Conservation (phyloP, 2,329 filamentous ascomycete genomes). For the Pseudogymnoascus sp. region DNA sequence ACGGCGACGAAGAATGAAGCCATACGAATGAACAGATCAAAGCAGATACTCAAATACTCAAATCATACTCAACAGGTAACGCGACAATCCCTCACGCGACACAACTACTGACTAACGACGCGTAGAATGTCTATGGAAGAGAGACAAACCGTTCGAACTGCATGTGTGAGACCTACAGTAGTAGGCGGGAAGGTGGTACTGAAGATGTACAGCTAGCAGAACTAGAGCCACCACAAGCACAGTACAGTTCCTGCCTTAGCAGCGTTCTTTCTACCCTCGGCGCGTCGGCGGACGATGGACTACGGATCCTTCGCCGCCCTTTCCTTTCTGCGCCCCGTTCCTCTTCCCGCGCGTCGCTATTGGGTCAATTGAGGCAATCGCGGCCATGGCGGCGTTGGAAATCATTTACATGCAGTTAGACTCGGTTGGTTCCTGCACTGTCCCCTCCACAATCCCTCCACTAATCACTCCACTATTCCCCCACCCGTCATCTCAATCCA, state of each 20-base stretch:
- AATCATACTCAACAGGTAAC: background rate
- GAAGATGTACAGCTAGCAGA: background rate
- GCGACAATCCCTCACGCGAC: background rate
- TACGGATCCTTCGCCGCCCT: background rate
- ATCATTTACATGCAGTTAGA: background rate
- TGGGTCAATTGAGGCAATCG: background rate
- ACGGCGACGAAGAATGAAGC: background rate
- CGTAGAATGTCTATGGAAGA: background rate
- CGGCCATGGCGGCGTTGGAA: background rate
- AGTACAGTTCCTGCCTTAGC: background rate
- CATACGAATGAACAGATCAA: background rate
- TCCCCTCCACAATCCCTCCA: background rate
- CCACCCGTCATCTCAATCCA: background rate
- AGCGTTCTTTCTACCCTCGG: background rate
- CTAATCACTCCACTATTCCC: background rate
- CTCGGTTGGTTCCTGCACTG: background rate
- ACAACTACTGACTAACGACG: background rate
- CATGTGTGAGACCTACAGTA: background rate
- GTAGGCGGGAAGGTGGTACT: background rate
- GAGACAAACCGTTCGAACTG: background rate
- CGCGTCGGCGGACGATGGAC: background rate
- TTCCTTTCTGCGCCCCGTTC: background rate
- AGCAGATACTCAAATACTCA: background rate
- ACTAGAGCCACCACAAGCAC: no score
- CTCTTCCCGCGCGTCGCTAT: background rate